Base-by-base conservation (phyloP, 179 eudicot genomes). In the Silene vulgaris region DNA sequence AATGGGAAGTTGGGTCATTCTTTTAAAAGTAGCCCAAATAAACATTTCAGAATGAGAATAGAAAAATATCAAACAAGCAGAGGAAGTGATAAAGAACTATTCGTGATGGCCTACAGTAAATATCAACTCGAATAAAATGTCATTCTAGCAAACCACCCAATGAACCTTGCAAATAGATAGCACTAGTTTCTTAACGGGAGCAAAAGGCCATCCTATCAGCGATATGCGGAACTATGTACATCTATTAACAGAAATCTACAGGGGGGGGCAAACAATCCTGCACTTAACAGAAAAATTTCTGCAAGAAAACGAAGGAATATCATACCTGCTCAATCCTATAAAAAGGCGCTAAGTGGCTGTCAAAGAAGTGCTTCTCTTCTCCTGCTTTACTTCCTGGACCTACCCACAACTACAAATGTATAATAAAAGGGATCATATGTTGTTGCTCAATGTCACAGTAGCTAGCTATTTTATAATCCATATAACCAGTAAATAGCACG, bases 241-340 rank as follows among this genome's bases (percentile, higher is more conserved):
- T 13, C 4, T 63, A 40, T 40, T 40, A 40, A 40, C 2, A 40
- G 48, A 40, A 40, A 40, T 40, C 11, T 28, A 26, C 3, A 13
- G 1, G 28, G 35, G 4, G 4, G 5, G 67, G 67, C 28, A 63
- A 26, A 28, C 29, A 26, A 12, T 28, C 35, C 4, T 5, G 45
- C 16, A 57, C 19, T 69, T 60, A 21, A 32, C 54, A 64, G 69
- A 74, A 32, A 67, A 21, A 61, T 35, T 67, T 62, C 60, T 19
- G 17, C 66, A 71, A 20, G 28, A 66, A 11, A 45, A 19, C 0
- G 16, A 50, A 66, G 74, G 64, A 68, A 74, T 45, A 23, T 66
- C 28, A 30, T 76, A 90, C 99, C 99, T 95, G 97, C 85, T 95
- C 99, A 81, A 95, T 92, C 81, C 99, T 88, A 78, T 95, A 95